These are phyloP conservation scores for Capsaspora owczarzaki DNA, from an alignment of 78 protist genomes.

Conservation along the genomic window DNA sequence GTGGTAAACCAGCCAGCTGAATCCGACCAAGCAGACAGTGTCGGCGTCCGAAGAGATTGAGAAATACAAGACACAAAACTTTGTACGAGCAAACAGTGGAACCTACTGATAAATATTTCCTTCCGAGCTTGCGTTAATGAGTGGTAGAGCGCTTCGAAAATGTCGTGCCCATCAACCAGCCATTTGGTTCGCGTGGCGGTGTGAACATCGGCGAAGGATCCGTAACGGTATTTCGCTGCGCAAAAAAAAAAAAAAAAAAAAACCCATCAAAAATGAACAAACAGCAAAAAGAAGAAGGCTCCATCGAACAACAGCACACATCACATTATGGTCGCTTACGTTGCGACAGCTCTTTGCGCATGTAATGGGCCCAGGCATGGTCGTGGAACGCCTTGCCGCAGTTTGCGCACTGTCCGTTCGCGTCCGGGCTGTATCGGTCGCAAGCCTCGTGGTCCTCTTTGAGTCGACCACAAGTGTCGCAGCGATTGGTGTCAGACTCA, in stretches of 20 bases:
- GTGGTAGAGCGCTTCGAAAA: conserved; percentile 9
- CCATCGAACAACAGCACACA: not conserved
- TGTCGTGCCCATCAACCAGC: conserved; percentile 28
- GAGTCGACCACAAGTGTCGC: not conserved
- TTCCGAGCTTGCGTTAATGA: not conserved
- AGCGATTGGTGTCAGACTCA: not conserved
- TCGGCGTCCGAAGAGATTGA: too few species aligned
- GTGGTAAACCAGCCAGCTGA: not conserved
- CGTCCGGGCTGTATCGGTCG: not conserved
- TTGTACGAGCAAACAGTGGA: not conserved
- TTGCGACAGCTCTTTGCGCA: not conserved
- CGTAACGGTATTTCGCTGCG: not conserved
- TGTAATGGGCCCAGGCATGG: not conserved
- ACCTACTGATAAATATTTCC: conserved; percentile 11
- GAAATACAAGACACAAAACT: too few species aligned
- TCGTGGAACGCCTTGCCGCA: not conserved
- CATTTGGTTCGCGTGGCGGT: not conserved
- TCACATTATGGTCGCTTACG: not conserved
- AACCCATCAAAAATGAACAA: not conserved
- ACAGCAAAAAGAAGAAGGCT: not conserved
- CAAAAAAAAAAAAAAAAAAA: too few species aligned
- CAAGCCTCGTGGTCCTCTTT: not conserved
- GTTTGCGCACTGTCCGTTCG: not conserved
- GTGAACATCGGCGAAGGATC: conserved; percentile 2
- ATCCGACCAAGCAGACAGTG: not conserved